Evolutionary conservation across 2,329 filamentous ascomycete genomes (phyloP), one percentile per base, ranked within the genome.

Genomic region (Ustilaginoidea virens): DNA sequence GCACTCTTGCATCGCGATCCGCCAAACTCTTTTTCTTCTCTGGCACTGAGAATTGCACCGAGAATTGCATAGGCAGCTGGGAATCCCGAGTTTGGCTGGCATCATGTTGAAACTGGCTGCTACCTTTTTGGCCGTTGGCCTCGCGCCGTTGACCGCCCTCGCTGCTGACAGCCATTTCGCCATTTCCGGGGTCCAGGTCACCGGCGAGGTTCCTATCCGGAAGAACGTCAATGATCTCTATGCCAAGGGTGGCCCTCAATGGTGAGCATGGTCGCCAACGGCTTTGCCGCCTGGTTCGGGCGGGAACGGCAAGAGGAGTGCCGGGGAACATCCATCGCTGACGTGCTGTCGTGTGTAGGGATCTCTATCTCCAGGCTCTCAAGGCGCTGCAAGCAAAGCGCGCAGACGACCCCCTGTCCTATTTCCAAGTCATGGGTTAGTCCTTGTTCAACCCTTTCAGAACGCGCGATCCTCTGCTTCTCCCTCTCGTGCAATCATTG

Each of bases 351-450:
- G n/a, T n/a, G n/a, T n/a, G n/a, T n/a, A 58, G 63, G 62, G 60
- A 68, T 27, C 51, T 69, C 5, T 64, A 63, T 37, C 50, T 69
- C 15, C 55, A 55, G 23, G 58, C 60, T 9, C 41, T 69, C 12
- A 43, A 46, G 20, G 46, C 51, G 14, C 50, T 69, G 36, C 56
- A 66, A 31, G 47, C 48, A 3, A 44, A 43, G 17, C 40, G 56
- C 32, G 46, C 59, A 29, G 41, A 46, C 5, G 53, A 68, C 21
- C 49, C 52, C 26, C 36, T 52, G 31, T 69, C 65, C 2, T 69
- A 58, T 42, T 69, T 65, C 38, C 55, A 63, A 31, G 45, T 70
- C 32, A 45, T 50, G 27, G 64, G 65, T 61, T 48, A 35, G 44
- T 9, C n/a, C 11, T 29, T 32, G 10, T 23, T 14, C 10, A 24